These are phyloP conservation scores for Candida jianshihensis DNA, from an alignment of 805 yeast species.

Conservation along the genomic window DNA sequence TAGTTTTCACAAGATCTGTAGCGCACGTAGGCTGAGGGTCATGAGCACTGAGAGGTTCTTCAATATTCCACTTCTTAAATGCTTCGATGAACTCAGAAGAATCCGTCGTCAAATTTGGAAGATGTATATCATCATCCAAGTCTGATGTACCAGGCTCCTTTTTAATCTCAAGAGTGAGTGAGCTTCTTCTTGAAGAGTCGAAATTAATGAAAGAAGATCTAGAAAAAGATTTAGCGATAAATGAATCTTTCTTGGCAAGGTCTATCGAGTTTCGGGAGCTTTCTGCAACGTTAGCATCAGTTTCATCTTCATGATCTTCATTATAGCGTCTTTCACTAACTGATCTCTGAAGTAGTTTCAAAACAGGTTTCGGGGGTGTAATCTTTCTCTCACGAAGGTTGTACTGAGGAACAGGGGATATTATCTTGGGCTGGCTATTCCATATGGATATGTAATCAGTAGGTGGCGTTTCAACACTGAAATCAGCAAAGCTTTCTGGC, in stretches of 20 bases:
- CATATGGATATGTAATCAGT: constrained; percentile 21
- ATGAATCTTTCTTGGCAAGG: constrained; percentile 7
- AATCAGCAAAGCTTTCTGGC: constrained; percentile 7
- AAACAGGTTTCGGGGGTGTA: constrained; percentile 17
- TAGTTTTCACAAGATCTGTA: too few species aligned
- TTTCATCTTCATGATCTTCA: constrained; percentile 8
- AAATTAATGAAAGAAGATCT: constrained; percentile 17
- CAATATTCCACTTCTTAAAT: constrained; percentile 29
- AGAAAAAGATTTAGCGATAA: constrained; percentile 18
- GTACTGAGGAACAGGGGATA: constrained; percentile 18
- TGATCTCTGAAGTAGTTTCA: constrained; percentile 15
- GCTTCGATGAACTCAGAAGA: constrained; percentile 43
- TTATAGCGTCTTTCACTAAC: constrained; percentile 10
- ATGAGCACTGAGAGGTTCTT: too few species aligned
- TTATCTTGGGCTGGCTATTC: constrained; percentile 25
- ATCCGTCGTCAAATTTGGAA: constrained; percentile 38
- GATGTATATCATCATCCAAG: constrained; percentile 6
- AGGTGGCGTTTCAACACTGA: constrained; percentile 7
- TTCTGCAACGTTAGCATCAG: constrained; percentile 3
- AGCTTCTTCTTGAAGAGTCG: constrained; percentile 13
- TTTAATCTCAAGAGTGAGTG: neutral
- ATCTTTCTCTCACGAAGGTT: constrained; percentile 9
- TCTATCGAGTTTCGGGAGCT: constrained; percentile 5
- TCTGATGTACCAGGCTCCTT: neutral
- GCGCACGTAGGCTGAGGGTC: too few species aligned